Base-by-base conservation (phyloP, 106 monocot genomes). In the Dioscorea alata region DNA sequence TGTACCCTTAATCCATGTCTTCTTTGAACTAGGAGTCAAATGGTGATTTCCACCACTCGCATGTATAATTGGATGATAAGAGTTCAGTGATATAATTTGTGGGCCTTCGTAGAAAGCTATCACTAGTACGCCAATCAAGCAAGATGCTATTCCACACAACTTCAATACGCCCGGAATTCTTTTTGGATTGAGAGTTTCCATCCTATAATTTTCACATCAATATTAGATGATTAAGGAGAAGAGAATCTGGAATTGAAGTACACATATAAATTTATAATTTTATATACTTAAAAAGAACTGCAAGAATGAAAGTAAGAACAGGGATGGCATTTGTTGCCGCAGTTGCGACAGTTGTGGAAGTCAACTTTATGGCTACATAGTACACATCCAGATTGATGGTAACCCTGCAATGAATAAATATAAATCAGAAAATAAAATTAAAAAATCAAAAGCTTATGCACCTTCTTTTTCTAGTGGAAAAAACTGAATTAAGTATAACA, bases 81-180 rank as follows among this genome's bases (percentile, higher is more conserved):
- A 59, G 33, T 31, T 75, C 33, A 68, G 33, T 7, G 68, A 50
- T 9, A 57, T 56, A 2, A 63, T 13, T 7, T 19, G n/a, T 17
- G 69, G 68, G 0, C 69, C 56, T 18, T 18, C 63, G 33, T 63
- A 69, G 61, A 68, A 51, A 34, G 63, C 73, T 6, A 34, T 73
- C 15, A 20, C 15, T 15, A 48, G 6, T 0, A 19, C 22, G 1
- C 68, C 61, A 5, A 61, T 19, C 14, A 65, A 8, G 35, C 69
- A 69, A 16, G 70, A 23, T 25, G 34, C 23, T 22, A 76, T 35
- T 31, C 76, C 76, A 16, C 64, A 21, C 15, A 63, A 33, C 31
- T 63, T 63, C 32, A n/a, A 4, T 8, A 32, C 33, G 15, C 63
- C 63, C 33, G 63, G 33, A 13, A 33, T 1, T 63, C 63, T 63